Base-by-base conservation (phyloP, 1,284 basidiomycete genomes). In the Ceratobasidium sp. region DNA sequence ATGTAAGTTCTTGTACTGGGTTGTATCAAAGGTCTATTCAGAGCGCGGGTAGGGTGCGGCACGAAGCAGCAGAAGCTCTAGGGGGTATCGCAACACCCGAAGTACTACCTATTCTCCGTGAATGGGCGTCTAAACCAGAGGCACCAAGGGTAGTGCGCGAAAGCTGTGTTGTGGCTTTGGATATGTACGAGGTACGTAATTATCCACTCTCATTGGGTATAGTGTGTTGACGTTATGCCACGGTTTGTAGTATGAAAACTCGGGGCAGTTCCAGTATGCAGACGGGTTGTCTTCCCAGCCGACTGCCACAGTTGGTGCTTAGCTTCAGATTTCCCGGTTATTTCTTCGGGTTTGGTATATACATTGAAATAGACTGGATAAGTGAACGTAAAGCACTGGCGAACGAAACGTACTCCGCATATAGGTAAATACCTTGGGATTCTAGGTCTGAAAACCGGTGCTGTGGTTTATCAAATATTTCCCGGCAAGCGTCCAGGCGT, bases 51-150 rank as follows among this genome's bases (percentile, higher is more conserved):
- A 69, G 66, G 98, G 98, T 99, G 4, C 89, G 98, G 29, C 98
- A 99, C 80, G 98, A 99, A 83, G 98, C 97, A 24, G 98, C 98
- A 6, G 98, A 99, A 83, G 98, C 98, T 1, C 88, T 99, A 0
- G 98, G 98, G 24, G 95, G 96, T 3, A 98, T 99, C 68, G 95
- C 93, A 1, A 95, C 94, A 1, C 94, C 95, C 0, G 95, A 82
- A 74, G 96, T 98, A 7, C 85, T 98, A 29, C 90, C 92, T 1
- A 88, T 95, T 76, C 85, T 99, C 37, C 89, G 91, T 77, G 92
- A 95, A 80, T 98, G 95, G 91, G 91, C 94, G 82, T 83, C 84
- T 37, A 87, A 90, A 76, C 84, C 87, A 68, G 91, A 94, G 78
- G 90, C 94, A 5, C 97, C 97, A 0, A 84, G 88, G 8, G 96